Evolutionary conservation across 768 basidiomycete species (phyloP).

Genomic region (Pleurotus sapidus): DNA sequence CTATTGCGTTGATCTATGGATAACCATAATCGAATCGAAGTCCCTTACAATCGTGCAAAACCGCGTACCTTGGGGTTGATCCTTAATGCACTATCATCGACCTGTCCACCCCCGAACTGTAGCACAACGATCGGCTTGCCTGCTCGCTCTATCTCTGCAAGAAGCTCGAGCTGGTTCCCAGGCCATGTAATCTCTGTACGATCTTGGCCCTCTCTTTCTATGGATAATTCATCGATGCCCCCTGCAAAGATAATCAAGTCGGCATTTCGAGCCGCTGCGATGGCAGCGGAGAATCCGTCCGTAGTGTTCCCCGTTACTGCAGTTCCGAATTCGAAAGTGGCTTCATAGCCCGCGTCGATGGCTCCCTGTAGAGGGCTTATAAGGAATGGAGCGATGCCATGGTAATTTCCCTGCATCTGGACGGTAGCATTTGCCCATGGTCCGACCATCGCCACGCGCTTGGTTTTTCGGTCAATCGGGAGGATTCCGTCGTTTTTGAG

Average conservation of each 20-base stretch:
- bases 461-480: slow-evolving; percentile 43
- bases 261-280: slow-evolving; percentile 44
- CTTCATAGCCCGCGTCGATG: slow-evolving; percentile 41
- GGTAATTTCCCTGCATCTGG: slow-evolving; percentile 58
- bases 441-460: slow-evolving; percentile 56
- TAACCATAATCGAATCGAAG: not conserved
- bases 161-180: slow-evolving; percentile 49
- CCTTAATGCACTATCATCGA: slow-evolving; percentile 47
- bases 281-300: slow-evolving; percentile 46
- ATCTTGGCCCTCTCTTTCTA: slow-evolving; percentile 48
- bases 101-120: slow-evolving; percentile 58
- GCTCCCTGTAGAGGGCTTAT: slow-evolving; percentile 51
- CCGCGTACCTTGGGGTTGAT: slow-evolving; percentile 20
- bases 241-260: slow-evolving; percentile 53
- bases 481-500: slow-evolving; percentile 64
- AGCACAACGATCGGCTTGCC: slow-evolving; percentile 51
- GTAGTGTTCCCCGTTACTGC: slow-evolving; percentile 34
- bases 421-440: slow-evolving; percentile 56
- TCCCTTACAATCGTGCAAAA: not conserved
- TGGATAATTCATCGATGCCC: slow-evolving; percentile 42
- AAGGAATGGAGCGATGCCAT: slow-evolving; percentile 52
- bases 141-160: slow-evolving; percentile 39
- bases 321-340: slow-evolving; percentile 42
- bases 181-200: slow-evolving; percentile 51
- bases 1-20: slow-evolving; percentile 44